Percentiles rank a stretch among this genome's conserved stretches.
These are phyloP conservation scores for Theobroma cacao DNA, from an alignment of 345 rosid species.

Conservation along the genomic window DNA sequence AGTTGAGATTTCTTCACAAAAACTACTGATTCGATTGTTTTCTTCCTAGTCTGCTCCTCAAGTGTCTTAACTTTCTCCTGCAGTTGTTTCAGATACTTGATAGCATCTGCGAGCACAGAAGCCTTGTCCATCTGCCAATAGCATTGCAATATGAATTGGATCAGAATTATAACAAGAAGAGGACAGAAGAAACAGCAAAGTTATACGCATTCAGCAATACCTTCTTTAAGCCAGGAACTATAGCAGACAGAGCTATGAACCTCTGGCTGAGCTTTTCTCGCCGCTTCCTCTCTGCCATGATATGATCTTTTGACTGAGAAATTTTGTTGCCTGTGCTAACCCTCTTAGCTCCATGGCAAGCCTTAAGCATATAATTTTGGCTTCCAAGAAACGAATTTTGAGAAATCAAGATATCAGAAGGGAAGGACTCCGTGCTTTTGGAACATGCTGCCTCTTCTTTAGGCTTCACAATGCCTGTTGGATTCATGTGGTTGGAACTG, in stretches of 20 bases:
- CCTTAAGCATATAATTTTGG: constrained; percentile 36
- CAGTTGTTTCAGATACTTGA: constrained; percentile 77
- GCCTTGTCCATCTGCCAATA: constrained; percentile 78
- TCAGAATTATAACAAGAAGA: neutral
- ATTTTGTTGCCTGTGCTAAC: constrained; percentile 24
- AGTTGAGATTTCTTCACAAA: constrained; percentile 69
- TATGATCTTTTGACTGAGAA: constrained; percentile 56
- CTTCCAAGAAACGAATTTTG: constrained; percentile 31
- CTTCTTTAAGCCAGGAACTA: constrained; percentile 72
- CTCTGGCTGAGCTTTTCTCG: constrained; percentile 67
- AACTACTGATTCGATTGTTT: constrained; percentile 63
- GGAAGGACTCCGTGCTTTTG: constrained; percentile 6
- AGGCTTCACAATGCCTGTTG: constrained; percentile 35
- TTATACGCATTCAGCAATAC: constrained; percentile 13
- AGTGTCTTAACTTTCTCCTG: constrained; percentile 69
- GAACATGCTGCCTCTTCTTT: constrained; percentile 38
- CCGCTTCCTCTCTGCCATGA: constrained; percentile 65
- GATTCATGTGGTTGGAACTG: constrained; percentile 27
- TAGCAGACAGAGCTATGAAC: constrained; percentile 61
- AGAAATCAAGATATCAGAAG: neutral
- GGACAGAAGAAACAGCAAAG: neutral
- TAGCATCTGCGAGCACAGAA: constrained; percentile 86
- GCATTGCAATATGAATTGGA: neutral
- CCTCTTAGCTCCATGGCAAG: constrained; percentile 30
- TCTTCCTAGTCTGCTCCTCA: constrained; percentile 67